Evolutionary conservation across 495 filamentous ascomycete genomes (phyloP).

Genomic region (Aspergillus sclerotiicarbonarius): DNA sequence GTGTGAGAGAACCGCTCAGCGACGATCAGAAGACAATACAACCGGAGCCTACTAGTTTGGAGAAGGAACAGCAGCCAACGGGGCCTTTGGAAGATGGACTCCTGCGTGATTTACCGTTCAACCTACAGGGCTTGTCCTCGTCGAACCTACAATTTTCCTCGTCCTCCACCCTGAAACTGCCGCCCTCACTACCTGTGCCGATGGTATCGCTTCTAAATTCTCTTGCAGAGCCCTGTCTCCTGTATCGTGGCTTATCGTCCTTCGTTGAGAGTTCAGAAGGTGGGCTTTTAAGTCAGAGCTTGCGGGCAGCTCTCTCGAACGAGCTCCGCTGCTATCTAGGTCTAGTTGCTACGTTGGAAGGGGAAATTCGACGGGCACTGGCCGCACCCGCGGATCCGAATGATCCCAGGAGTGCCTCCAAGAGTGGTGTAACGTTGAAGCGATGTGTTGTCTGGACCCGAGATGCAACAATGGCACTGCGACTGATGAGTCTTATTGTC

Average conservation of each 20-base stretch:
- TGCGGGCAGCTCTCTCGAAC: constrained; percentile 81
- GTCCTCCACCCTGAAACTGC: constrained; percentile 65
- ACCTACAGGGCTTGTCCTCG: constrained; percentile 89
- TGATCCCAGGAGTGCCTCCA: constrained; percentile 66
- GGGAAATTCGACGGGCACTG: constrained; percentile 79
- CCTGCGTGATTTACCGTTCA: constrained; percentile 88
- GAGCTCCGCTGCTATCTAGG: constrained; percentile 89
- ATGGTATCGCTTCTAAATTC: constrained; percentile 85
- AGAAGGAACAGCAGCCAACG: constrained; percentile 24
- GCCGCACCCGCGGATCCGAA: constrained; percentile 64
- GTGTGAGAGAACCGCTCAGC: constrained; percentile 12
- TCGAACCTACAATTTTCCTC: constrained; percentile 73
- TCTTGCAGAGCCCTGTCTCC: constrained; percentile 86
- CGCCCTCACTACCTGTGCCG: constrained; percentile 74
- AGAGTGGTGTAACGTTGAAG: constrained; percentile 92
- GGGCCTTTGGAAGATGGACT: constrained; percentile 63
- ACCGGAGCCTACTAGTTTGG: constrained; percentile 12
- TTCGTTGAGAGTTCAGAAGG: constrained; percentile 75
- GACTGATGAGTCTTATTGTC: constrained; percentile 90
- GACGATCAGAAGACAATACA: constrained; percentile 18
- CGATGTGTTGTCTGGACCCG: constrained; percentile 96
- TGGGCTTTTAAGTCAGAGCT: constrained; percentile 82
- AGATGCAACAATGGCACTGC: constrained; percentile 93
- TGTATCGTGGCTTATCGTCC: constrained; percentile 73
- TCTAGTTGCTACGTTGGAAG: constrained; percentile 89